phyloP scores from a whole-genome alignment of 148 eudicot species.

The Camellia granthamiana region DNA sequence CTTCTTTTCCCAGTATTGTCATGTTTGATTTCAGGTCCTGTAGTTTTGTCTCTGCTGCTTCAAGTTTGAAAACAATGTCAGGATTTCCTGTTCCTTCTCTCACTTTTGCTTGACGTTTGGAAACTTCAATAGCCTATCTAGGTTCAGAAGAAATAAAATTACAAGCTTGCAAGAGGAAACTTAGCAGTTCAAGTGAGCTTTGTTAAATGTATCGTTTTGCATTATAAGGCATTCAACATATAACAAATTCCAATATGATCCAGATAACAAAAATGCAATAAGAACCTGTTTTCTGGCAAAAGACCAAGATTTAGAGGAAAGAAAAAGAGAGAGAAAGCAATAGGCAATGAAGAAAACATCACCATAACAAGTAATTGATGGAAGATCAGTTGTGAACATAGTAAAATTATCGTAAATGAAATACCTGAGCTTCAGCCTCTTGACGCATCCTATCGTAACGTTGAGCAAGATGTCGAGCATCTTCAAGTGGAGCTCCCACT shows the following conservation, averaged over 20 bases:
- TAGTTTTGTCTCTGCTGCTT: constrained; percentile 80
- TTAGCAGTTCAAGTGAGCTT: background rate
- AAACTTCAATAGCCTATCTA: constrained; percentile 94
- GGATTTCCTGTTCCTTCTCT: constrained; percentile 80
- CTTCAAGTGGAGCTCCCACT: constrained; percentile 98
- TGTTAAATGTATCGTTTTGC: background rate
- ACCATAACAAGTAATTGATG: background rate
- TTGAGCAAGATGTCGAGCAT: constrained; percentile 98
- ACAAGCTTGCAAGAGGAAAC: constrained; percentile 16
- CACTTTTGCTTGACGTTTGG: constrained; percentile 77
- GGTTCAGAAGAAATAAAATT: constrained; percentile 40
- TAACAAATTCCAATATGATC: background rate
- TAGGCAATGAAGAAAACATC: background rate
- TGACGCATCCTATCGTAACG: constrained; percentile 95
- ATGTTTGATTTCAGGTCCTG: constrained; percentile 86
- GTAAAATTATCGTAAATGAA: constrained; percentile 3
- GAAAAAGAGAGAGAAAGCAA: background rate
- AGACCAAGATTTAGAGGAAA: constrained; percentile 1
- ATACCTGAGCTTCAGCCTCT: constrained; percentile 99
- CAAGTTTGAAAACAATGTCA: constrained; percentile 72
- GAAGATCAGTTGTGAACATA: background rate
- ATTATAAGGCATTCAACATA: background rate
- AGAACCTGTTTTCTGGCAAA: background rate
- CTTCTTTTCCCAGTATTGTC: constrained; percentile 85
- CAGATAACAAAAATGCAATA: background rate